A percentile compares a stretch with the other conserved stretches of the same genome.
These are phyloP conservation scores for Dillenia suffruticosa DNA, from an alignment of 164 flowering plant genomes.

Conservation along the genomic window DNA sequence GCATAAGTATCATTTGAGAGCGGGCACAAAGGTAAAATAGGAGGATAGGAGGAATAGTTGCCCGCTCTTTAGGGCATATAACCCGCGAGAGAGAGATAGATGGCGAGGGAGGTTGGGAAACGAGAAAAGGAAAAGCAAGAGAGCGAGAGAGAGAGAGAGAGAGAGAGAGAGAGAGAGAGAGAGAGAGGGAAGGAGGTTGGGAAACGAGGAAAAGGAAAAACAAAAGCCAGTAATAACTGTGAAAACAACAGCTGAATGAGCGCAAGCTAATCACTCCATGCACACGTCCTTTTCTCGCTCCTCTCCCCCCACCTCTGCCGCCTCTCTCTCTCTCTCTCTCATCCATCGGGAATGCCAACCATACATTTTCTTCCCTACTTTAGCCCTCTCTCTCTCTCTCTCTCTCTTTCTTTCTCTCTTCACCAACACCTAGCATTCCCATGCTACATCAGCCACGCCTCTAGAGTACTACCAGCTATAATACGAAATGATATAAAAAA, in stretches of 20 bases:
- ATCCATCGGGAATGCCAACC: constrained; percentile 40
- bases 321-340: constrained; percentile 26
- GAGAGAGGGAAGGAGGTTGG: too few species aligned
- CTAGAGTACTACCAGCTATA: too few species aligned
- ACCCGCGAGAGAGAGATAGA: too few species aligned
- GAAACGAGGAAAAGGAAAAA: too few species aligned
- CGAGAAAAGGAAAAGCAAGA: too few species aligned
- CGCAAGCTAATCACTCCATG: constrained; percentile 44
- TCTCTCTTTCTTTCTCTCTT: constrained; percentile 7
- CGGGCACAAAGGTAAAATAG: constrained; percentile 3
- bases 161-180: too few species aligned
- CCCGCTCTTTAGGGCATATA: constrained; percentile 22
- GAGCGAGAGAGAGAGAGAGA: too few species aligned
- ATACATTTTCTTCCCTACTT: constrained; percentile 14
- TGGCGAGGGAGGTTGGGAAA: too few species aligned
- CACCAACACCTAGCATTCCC: background rate
- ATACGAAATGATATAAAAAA: too few species aligned
- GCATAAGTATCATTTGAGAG: too few species aligned
- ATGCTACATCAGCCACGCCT: too few species aligned
- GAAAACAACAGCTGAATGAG: constrained; percentile 63
- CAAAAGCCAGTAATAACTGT: constrained; percentile 8
- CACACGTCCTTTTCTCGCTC: constrained; percentile 52
- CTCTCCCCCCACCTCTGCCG: constrained; percentile 55
- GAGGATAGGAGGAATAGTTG: constrained; percentile 12
- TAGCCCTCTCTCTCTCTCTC: constrained; percentile 1